phyloP scores from a whole-genome alignment of 768 basidiomycete genomes.

The Mycena filopes region DNA sequence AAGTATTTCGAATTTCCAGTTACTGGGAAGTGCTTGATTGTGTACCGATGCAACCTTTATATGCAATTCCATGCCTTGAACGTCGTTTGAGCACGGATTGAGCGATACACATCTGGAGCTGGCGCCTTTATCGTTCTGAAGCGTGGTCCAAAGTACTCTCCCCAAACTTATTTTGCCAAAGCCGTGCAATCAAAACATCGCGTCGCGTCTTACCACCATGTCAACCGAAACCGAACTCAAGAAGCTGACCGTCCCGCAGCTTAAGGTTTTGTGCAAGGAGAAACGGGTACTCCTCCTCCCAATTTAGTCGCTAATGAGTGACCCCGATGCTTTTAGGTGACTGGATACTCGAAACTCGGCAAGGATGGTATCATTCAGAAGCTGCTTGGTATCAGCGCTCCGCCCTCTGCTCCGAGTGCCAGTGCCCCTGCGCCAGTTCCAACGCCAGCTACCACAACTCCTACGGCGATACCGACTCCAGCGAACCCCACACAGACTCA shows the following conservation, averaged over 20 bases:
- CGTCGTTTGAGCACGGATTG: too few relatives aligned
- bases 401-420: not conserved
- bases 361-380: conserved; percentile 69
- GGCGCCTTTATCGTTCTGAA: too few relatives aligned
- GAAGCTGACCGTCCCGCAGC: conserved; percentile 68
- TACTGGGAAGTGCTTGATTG: conserved; percentile 21
- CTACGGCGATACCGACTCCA: not conserved
- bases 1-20: conserved; percentile 19
- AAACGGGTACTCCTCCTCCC: too few relatives aligned
- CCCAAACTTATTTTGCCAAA: too few relatives aligned
- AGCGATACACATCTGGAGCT: too few relatives aligned
- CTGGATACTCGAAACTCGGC: conserved; percentile 74
- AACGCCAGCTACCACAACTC: not conserved
- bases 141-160: too few relatives aligned
- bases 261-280: conserved; percentile 77
- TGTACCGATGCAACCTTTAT: too few relatives aligned
- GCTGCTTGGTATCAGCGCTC: conserved; percentile 40
- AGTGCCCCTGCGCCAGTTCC: conserved; percentile 5
- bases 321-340: conserved; percentile 1
- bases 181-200: too few relatives aligned
- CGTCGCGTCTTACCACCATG: conserved; percentile 24
- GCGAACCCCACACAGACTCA: not conserved
- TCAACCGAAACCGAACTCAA: conserved; percentile 42
- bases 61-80: too few relatives aligned
- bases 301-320: too few relatives aligned